Percentiles rank a stretch among this genome's conserved stretches.
Evolutionary conservation across 352 stramenopile species (phyloP).

Genomic region (Globisporangium megalacanthum): DNA sequence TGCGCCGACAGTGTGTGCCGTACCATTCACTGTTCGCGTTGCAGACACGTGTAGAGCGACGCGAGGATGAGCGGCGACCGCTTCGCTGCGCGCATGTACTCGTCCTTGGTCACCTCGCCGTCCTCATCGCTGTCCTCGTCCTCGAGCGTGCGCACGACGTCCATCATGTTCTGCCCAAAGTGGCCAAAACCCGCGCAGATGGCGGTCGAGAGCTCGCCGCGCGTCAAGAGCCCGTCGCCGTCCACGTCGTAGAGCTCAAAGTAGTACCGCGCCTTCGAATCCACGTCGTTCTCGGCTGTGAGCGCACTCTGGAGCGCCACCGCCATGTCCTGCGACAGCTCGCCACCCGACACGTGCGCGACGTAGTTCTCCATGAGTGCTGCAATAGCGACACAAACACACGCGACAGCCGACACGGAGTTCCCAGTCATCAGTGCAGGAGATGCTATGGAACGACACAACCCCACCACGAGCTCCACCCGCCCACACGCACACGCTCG

Average conservation of each 20-base stretch:
- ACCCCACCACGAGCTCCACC: too few species aligned
- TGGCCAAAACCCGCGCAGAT: constrained; percentile 35
- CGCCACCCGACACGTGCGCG: constrained; percentile 14
- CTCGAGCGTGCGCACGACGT: constrained; percentile 33
- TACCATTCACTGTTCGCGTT: constrained; percentile 3
- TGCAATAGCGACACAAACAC: neutral
- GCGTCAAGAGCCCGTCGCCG: constrained; percentile 23
- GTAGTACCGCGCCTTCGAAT: constrained; percentile 33
- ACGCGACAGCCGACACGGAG: too few species aligned
- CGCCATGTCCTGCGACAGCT: constrained; percentile 27
- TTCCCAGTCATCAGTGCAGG: too few species aligned
- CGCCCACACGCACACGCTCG: constrained; percentile 2
- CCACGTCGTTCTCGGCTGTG: constrained; percentile 17
- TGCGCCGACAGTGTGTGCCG: too few species aligned
- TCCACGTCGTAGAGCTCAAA: constrained; percentile 35
- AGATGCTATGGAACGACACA: too few species aligned
- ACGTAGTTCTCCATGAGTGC: constrained; percentile 13
- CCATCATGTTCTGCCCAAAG: constrained; percentile 29
- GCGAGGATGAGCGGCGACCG: constrained; percentile 30
- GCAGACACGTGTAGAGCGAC: constrained; percentile 36
- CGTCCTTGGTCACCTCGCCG: constrained; percentile 28
- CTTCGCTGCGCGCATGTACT: constrained; percentile 30
- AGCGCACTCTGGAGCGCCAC: constrained; percentile 21
- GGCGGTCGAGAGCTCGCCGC: constrained; percentile 24
- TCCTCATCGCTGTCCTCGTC: constrained; percentile 34